These are phyloP conservation scores for Trichosporon inkin DNA, from an alignment of 1,284 basidiomycete species.

Conservation along the genomic window DNA sequence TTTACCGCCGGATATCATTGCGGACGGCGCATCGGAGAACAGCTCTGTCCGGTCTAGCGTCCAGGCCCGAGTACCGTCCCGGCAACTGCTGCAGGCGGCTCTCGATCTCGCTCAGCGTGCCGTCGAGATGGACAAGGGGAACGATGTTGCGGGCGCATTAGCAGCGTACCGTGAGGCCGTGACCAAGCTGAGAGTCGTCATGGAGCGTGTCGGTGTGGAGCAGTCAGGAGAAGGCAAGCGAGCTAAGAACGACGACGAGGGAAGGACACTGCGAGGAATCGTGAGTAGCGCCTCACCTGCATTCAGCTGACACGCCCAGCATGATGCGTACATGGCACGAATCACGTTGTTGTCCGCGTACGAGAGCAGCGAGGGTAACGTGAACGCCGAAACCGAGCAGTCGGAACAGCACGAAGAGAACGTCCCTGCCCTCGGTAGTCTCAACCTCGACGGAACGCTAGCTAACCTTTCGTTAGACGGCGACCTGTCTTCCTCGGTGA, in stretches of 20 bases:
- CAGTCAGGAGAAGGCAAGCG: conserved; percentile 17
- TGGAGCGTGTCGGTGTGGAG: conserved; percentile 48
- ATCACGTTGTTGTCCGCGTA: conserved; percentile 43
- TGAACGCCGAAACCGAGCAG: background rate
- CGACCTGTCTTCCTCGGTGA: background rate
- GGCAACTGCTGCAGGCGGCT: conserved; percentile 47
- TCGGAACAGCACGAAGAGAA: background rate
- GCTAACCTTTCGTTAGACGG: background rate
- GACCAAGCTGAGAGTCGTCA: conserved; percentile 43
- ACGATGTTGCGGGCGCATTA: conserved; percentile 48
- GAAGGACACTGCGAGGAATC: conserved; percentile 48
- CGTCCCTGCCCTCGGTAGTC: background rate
- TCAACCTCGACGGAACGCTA: conserved; percentile 9
- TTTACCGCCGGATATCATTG: conserved; percentile 14
- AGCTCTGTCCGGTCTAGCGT: conserved; percentile 18
- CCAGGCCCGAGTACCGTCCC: conserved; percentile 39
- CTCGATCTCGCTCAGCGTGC: conserved; percentile 50
- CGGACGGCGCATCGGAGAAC: conserved; percentile 15
- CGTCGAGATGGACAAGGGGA: conserved; percentile 50
- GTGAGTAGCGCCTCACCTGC: conserved; percentile 31
- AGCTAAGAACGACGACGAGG: conserved; percentile 47
- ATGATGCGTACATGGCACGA: conserved; percentile 49
- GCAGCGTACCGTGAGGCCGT: conserved; percentile 49
- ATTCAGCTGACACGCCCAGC: conserved; percentile 25
- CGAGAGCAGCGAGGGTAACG: conserved; percentile 20